Conservation (phyloP, 1,284 basidiomycete species). For the Heterobasidion occidentale region DNA sequence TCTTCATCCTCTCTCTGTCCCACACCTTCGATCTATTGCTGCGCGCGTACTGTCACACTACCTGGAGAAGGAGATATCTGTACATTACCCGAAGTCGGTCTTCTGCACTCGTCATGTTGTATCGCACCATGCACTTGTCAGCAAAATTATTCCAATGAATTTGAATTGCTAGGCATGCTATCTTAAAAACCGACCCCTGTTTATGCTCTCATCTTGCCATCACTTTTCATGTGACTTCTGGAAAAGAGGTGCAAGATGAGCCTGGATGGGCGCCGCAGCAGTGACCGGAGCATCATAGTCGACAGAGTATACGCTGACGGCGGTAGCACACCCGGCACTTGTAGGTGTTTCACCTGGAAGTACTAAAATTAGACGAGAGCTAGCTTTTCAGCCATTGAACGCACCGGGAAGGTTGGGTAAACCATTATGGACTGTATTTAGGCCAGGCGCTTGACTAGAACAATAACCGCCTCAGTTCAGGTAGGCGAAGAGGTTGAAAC, state of each 20-base stretch:
- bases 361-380: not conserved
- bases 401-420: not conserved
- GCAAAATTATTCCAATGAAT: too few species aligned
- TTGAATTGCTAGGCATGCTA: too few species aligned
- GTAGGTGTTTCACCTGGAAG: not conserved
- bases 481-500: too few species aligned
- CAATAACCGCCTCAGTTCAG: not conserved
- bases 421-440: not conserved
- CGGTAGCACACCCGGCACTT: not conserved
- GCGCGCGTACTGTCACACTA: too few species aligned
- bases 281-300: not conserved
- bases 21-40: too few species aligned
- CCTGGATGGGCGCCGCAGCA: not conserved
- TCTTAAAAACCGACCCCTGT: too few species aligned
- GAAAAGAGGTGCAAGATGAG: not conserved
- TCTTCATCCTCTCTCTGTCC: too few species aligned
- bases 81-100: too few species aligned
- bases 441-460: not conserved
- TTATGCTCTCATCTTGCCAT: not conserved
- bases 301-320: not conserved
- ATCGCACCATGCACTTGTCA: too few species aligned
- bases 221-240: not conserved
- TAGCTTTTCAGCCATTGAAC: not conserved
- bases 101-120: too few species aligned
- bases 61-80: too few species aligned